phyloP scores from a whole-genome alignment of 495 filamentous ascomycete species.

The Neurospora hispaniola region DNA sequence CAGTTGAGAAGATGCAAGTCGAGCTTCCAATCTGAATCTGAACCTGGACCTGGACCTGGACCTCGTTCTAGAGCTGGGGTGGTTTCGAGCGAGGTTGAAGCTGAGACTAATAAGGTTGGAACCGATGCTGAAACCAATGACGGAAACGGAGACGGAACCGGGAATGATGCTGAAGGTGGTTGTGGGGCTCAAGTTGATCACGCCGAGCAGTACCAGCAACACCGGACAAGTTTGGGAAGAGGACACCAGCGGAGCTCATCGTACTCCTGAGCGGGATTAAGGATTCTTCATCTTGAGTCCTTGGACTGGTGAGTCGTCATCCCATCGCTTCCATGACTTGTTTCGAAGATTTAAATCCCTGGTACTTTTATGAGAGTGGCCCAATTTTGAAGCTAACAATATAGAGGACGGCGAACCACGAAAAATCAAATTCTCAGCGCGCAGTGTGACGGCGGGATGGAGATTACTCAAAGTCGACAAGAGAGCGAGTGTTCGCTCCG shows the following conservation, averaged over 20 bases:
- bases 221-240: neutral
- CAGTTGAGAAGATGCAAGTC: conserved; percentile 2
- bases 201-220: neutral
- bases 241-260: neutral
- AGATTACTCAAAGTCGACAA: neutral
- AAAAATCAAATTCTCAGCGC: neutral
- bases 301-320: neutral
- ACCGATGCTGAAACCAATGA: neutral
- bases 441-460: neutral
- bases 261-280: neutral
- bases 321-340: neutral
- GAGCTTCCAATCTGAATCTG: neutral
- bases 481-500: neutral
- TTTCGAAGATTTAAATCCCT: neutral
- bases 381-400: neutral
- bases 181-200: neutral
- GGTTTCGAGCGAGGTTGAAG: neutral
- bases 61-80: neutral
- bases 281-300: neutral
- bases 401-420: neutral
- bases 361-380: neutral
- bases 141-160: neutral
- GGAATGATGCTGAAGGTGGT: neutral
- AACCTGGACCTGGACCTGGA: neutral
- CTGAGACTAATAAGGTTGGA: neutral